These are phyloP conservation scores for Aureobasidium sp. DNA, from an alignment of 2,329 filamentous ascomycete species.

Conservation along the genomic window DNA sequence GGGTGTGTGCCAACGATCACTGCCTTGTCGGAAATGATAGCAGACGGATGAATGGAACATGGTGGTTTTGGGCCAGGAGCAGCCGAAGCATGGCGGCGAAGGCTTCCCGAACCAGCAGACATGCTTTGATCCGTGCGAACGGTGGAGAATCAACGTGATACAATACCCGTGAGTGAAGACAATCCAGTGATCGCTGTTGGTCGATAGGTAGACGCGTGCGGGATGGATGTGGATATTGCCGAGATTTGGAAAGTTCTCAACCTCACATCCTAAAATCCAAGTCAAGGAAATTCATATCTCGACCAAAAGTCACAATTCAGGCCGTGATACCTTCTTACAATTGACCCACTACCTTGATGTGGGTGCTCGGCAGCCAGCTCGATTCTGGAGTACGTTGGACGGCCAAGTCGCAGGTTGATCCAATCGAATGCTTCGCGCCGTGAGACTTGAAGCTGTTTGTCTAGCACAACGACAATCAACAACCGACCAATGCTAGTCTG, in stretches of 20 bases:
- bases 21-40: slow-evolving; percentile 43
- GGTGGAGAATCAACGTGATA: too few relatives aligned
- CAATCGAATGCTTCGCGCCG: not conserved
- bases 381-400: not conserved
- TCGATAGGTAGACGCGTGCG: not conserved
- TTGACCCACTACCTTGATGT: too few relatives aligned
- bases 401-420: not conserved
- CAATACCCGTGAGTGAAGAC: too few relatives aligned
- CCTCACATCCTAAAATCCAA: not conserved
- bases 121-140: too few relatives aligned
- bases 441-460: not conserved
- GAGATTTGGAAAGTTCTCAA: not conserved
- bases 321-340: too few relatives aligned
- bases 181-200: not conserved
- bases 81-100: slow-evolving; percentile 15
- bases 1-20: slow-evolving; percentile 61
- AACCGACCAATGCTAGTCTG: not conserved
- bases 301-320: too few relatives aligned
- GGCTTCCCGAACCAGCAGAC: slow-evolving; percentile 6
- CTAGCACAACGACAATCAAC: not conserved
- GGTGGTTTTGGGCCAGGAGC: slow-evolving; percentile 28
- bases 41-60: slow-evolving; percentile 39
- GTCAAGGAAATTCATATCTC: not conserved
- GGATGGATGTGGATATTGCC: slow-evolving; percentile 7
- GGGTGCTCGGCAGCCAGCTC: too few relatives aligned